These are phyloP conservation scores for Phaeodactylum tricornutum DNA, from an alignment of 108 stramenopile species.

Conservation along the genomic window DNA sequence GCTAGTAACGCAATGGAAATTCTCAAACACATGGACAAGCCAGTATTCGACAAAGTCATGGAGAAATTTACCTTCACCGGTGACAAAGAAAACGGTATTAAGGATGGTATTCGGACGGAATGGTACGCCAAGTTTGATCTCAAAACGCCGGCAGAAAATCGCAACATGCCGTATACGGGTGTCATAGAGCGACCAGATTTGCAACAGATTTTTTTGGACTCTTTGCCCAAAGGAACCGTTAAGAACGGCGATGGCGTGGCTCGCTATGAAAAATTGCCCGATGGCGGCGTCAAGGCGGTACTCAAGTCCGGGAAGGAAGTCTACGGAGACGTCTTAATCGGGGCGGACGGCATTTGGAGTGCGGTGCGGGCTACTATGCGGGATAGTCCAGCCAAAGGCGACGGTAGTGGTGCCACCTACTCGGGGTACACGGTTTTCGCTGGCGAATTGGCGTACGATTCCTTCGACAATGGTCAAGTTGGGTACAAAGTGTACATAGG, in stretches of 20 bases:
- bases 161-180: constrained; percentile 62
- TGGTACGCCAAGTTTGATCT: constrained; percentile 80
- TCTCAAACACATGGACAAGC: constrained; percentile 37
- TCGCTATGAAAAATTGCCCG: constrained; percentile 15
- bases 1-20: constrained; percentile 59
- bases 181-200: constrained; percentile 73
- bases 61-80: constrained; percentile 60
- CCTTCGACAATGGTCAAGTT: constrained; percentile 49
- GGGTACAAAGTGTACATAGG: constrained; percentile 83
- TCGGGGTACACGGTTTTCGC: constrained; percentile 72
- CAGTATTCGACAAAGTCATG: constrained; percentile 35
- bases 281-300: constrained; percentile 25
- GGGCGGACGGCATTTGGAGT: constrained; percentile 77
- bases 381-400: constrained; percentile 29
- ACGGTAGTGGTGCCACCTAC: constrained; percentile 48
- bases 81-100: constrained; percentile 48
- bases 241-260: constrained; percentile 41
- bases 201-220: constrained; percentile 53
- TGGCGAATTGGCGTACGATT: constrained; percentile 50
- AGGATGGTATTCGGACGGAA: constrained; percentile 62
- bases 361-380: constrained; percentile 55
- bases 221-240: constrained; percentile 27
- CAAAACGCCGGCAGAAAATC: constrained; percentile 31
- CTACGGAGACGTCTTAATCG: constrained; percentile 55
- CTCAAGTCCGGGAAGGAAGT: constrained; percentile 30